These are phyloP conservation scores for Fallopia convolvulus DNA, from an alignment of 148 eudicot species.

Conservation along the genomic window DNA sequence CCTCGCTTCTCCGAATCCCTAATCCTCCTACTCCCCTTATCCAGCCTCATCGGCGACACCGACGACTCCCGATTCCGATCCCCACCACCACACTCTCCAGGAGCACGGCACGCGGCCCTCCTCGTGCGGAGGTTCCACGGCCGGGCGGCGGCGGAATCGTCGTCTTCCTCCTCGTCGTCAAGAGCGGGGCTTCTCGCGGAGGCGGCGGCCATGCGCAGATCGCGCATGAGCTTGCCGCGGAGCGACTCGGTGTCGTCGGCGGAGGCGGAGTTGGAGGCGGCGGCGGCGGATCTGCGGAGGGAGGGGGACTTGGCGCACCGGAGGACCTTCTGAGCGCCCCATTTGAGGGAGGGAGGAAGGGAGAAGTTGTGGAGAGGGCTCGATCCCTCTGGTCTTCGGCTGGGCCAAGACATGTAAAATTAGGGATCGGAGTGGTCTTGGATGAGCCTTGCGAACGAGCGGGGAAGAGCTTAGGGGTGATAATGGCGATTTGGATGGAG, in stretches of 20 bases:
- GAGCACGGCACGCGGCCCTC: constrained; percentile 24
- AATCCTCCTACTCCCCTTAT: constrained; percentile 9
- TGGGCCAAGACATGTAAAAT: constrained; percentile 3
- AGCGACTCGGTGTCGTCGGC: background rate
- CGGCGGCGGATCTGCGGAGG: background rate
- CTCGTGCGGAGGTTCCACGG: constrained; percentile 28
- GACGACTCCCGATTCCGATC: constrained; percentile 1
- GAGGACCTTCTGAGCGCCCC: constrained; percentile 23
- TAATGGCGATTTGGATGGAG: background rate
- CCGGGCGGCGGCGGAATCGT: constrained; percentile 2
- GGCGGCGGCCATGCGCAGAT: background rate
- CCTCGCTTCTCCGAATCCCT: constrained; percentile 8
- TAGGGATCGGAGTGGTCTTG: background rate
- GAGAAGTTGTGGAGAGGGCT: constrained; percentile 19
- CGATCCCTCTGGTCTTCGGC: constrained; percentile 9
- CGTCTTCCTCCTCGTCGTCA: background rate
- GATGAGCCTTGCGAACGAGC: background rate
- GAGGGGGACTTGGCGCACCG: constrained; percentile 19
- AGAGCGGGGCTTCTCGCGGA: background rate
- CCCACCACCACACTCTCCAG: background rate
- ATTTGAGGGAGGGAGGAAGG: constrained; percentile 10
- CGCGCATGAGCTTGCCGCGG: constrained; percentile 6
- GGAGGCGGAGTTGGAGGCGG: background rate
- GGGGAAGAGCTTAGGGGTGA: background rate
- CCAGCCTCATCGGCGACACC: constrained; percentile 1